Conservation (phyloP, 805 yeast genomes). For the Nakazawaea wickerhamii region DNA sequence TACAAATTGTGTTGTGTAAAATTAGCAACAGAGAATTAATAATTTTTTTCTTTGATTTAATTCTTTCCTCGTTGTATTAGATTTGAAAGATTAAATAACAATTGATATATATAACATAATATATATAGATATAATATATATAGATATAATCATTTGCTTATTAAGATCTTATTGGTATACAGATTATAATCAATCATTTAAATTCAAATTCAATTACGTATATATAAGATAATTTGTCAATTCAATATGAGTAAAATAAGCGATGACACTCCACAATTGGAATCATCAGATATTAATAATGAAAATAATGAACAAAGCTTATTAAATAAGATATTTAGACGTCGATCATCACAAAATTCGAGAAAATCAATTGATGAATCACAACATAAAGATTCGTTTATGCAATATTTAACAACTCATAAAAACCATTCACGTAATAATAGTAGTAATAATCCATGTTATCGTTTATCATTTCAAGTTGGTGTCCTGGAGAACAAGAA, state of each 20-base stretch:
- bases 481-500: conserved; percentile 93
- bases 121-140: no score
- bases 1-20: no score
- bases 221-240: no score
- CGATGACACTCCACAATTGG: not conserved
- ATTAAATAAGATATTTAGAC: conserved; percentile 10
- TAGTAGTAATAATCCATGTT: conserved; percentile 34
- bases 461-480: conserved; percentile 65
- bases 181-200: no score
- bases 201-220: no score
- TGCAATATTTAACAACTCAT: conserved; percentile 1
- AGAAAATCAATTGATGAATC: conserved; percentile 7
- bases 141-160: no score
- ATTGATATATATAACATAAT: no score
- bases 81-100: no score
- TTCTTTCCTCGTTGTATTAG: no score
- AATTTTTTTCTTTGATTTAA: no score
- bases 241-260: not conserved
- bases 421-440: conserved; percentile 4
- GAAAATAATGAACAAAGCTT: conserved; percentile 1
- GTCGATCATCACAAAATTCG: conserved; percentile 10
- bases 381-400: conserved; percentile 5
- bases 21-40: no score
- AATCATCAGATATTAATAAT: not conserved
- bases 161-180: no score